These are phyloP conservation scores for Austroboletus eburneus DNA, from an alignment of 768 basidiomycete genomes.

Conservation along the genomic window DNA sequence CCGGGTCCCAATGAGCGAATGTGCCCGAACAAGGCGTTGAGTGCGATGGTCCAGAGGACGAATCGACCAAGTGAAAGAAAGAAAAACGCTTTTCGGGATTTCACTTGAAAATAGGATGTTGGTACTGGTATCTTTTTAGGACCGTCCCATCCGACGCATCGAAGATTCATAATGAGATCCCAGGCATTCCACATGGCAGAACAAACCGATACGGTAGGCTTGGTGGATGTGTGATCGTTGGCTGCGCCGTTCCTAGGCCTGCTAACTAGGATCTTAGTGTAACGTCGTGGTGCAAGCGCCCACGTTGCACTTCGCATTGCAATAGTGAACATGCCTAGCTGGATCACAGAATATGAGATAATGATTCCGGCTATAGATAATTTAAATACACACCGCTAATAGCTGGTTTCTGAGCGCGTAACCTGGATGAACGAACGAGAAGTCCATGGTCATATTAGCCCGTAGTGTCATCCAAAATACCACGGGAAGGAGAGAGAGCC, in stretches of 20 bases:
- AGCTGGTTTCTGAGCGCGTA: too few relatives aligned
- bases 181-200: constrained; percentile 23
- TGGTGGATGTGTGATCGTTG: neutral
- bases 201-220: neutral
- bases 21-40: constrained; percentile 23
- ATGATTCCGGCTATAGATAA: neutral
- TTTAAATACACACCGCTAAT: constrained; percentile 14
- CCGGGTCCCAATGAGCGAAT: too few relatives aligned
- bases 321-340: constrained; percentile 14
- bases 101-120: constrained; percentile 13
- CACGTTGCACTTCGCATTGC: constrained; percentile 15
- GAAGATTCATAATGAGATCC: constrained; percentile 17
- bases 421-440: constrained; percentile 15
- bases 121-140: constrained; percentile 5
- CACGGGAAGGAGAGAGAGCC: constrained; percentile 47
- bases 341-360: neutral
- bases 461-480: constrained; percentile 35
- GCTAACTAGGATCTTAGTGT: constrained; percentile 8
- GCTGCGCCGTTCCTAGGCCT: neutral
- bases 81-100: constrained; percentile 17
- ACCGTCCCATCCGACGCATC: constrained; percentile 30
- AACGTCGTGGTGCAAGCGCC: constrained; percentile 12
- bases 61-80: constrained; percentile 5
- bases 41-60: constrained; percentile 4
- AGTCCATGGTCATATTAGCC: constrained; percentile 28